Evolutionary conservation across 2,329 filamentous ascomycete species (phyloP), one percentile per base, ranked within the genome.

Genomic region (Periconia sp.): DNA sequence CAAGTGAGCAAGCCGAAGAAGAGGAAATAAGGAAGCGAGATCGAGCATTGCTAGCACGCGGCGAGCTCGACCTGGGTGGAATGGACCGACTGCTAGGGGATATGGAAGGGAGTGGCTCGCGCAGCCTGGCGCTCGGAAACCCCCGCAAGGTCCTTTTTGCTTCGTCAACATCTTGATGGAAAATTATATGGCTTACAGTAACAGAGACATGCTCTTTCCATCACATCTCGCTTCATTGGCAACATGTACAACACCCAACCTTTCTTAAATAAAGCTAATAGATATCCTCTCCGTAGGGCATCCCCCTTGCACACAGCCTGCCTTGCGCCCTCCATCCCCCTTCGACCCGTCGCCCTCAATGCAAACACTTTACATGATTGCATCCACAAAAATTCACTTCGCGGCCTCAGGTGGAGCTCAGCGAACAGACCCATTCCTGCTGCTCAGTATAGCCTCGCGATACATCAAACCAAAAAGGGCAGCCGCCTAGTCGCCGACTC

Each of bases 381-480:
- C n/a, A n/a, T n/a, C n/a, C n/a, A n/a, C n/a, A n/a, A n/a, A n/a
- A n/a, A n/a, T n/a, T n/a, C n/a, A n/a, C 21, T 62, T 71, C 74
- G 75, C 75, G 73, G 69, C 69, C 64, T 61, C 68, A 76, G 75
- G 76, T 78, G 74, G 76, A 78, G 76, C 74, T 72, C 69, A 71
- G 72, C 56, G 73, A 76, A 72, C 68, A 76, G 73, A 66, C 59
- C 63, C 69, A 74, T 76, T 75, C 75, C 75, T 75, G 69, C 59
- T 73, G 74, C 74, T 78, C 76, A 77, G 76, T 78, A 78, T 76
- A 68, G 71, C 69, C 72, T 71, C 70, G 75, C 75, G 75, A 71
- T 59, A 78, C 24, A 77, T 68, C 58, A 68, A 77, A 57, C 39
- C 16, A 31, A 55, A n/a, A n/a, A n/a, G n/a, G n/a, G 52, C 40